These are phyloP conservation scores for Bonia amplexicaulis DNA, from an alignment of 176 grass and related monocot genomes.

Conservation along the genomic window DNA sequence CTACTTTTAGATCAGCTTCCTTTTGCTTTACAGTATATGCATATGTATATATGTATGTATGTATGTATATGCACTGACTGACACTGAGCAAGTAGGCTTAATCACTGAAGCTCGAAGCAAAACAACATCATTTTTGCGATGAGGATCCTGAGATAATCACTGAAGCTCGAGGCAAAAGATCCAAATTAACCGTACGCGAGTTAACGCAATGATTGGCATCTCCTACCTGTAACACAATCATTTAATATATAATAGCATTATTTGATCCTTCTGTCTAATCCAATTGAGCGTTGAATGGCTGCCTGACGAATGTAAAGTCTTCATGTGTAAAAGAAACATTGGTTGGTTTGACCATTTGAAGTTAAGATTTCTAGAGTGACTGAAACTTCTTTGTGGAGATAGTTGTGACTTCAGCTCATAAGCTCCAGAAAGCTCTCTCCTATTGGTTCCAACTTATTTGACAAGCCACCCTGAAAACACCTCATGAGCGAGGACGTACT, in stretches of 20 bases:
- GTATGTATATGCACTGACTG: background rate
- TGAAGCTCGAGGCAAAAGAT: background rate
- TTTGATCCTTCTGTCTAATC: background rate
- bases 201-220: constrained; percentile 1
- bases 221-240: background rate
- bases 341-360: background rate
- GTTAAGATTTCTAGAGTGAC: background rate
- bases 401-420: background rate
- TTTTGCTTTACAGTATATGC: background rate
- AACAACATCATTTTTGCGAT: too few species aligned
- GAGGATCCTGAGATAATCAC: background rate
- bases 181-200: background rate
- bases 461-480: background rate
- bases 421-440: background rate
- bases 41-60: background rate
- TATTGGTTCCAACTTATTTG: background rate
- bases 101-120: too few species aligned
- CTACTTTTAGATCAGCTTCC: background rate
- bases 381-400: constrained; percentile 21
- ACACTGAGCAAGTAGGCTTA: background rate
- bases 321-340: background rate
- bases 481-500: background rate
- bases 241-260: too few species aligned
- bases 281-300: background rate
- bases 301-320: background rate